A percentile compares a stretch with the other conserved stretches of the same genome.
These are phyloP conservation scores for Tolypocladium endophyticum DNA, from an alignment of 2,329 filamentous ascomycete genomes.

Conservation along the genomic window DNA sequence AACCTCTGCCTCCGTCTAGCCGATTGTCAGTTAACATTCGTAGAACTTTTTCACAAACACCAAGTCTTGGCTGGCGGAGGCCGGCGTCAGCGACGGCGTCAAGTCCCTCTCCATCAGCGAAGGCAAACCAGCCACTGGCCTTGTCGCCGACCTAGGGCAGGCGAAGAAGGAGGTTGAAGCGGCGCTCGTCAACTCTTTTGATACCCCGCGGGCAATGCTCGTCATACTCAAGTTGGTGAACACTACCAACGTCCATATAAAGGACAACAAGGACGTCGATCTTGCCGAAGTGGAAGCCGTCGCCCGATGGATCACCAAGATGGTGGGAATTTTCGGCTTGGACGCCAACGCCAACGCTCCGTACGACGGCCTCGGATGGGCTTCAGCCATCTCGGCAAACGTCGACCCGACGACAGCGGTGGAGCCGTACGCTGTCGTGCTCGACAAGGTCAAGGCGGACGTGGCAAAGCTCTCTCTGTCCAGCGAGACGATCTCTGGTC, in stretches of 20 bases:
- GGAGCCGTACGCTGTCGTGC: conserved; percentile 34
- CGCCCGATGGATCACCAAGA: conserved; percentile 71
- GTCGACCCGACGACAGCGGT: conserved; percentile 35
- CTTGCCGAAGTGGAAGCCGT: conserved; percentile 40
- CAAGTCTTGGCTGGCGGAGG: conserved; percentile 42
- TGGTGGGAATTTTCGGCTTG: conserved; percentile 77
- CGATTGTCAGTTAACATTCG: conserved; percentile 7
- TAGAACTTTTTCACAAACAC: conserved; percentile 50
- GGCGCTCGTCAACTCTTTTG: conserved; percentile 74
- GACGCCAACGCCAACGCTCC: conserved; percentile 48
- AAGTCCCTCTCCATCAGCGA: conserved; percentile 27
- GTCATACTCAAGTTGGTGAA: conserved; percentile 69
- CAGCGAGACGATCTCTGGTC: conserved; percentile 29
- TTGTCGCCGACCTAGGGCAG: conserved; percentile 35
- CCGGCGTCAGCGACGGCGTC: conserved; percentile 21
- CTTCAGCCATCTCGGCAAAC: conserved; percentile 26
- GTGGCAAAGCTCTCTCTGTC: conserved; percentile 36
- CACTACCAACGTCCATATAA: conserved; percentile 57
- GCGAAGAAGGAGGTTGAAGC: conserved; percentile 42
- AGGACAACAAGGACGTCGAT: conserved; percentile 34
- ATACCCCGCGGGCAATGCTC: conserved; percentile 71
- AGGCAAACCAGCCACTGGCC: conserved; percentile 17
- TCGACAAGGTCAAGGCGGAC: conserved; percentile 34
- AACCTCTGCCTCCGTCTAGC: background rate
- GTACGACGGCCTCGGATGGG: conserved; percentile 48